Evolutionary conservation across 23 red algal genomes (phyloP), one percentile per base, ranked within the genome.

Genomic region (Gracilaria caudata): DNA sequence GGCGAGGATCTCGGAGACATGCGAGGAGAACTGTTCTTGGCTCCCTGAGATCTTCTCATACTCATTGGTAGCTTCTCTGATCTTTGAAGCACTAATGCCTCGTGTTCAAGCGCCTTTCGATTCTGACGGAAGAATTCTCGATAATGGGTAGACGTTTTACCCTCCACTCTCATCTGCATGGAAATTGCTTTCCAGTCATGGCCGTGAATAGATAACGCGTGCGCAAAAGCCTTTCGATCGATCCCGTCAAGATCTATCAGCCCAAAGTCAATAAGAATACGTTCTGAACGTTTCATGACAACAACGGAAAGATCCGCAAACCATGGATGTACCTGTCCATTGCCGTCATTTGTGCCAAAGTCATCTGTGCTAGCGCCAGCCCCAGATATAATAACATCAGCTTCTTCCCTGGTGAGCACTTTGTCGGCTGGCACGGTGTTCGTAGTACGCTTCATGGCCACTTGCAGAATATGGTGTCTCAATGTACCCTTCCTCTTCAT

Each of bases 401-500:
- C 40, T 44, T 51, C 76, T 40, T 39, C 46, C 38, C 32, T 79
- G 2, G 68, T 39, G 20, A 37, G 51, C 35, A 43, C 4, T 28
- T 79, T 71, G 8, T 59, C 26, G 7, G 41, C 37, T 5, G 14
- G 71, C 23, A 58, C 78, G 36, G 71, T 53, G 55, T 72, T 86
- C 39, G 51, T 70, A 16, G 51, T 68, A 49, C 47, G 81, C 46
- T 60, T 71, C 47, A 36, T 59, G 10, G 88, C 88, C n/a, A 81
- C 57, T 29, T 73, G 34, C 32, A 83, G 46, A 40, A 92, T 55
- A 24, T 82, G 78, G 11, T 59, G 53, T 21, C 78, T 49, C 64
- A 83, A 38, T 35, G 71, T 83, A n/a, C 90, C 90, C 57, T 85
- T 83, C 70, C 90, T 81, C 35, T 87, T 93, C 81, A 93, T 61